Conservation (phyloP, 495 filamentous ascomycete species). For the Penicillium lividum region DNA sequence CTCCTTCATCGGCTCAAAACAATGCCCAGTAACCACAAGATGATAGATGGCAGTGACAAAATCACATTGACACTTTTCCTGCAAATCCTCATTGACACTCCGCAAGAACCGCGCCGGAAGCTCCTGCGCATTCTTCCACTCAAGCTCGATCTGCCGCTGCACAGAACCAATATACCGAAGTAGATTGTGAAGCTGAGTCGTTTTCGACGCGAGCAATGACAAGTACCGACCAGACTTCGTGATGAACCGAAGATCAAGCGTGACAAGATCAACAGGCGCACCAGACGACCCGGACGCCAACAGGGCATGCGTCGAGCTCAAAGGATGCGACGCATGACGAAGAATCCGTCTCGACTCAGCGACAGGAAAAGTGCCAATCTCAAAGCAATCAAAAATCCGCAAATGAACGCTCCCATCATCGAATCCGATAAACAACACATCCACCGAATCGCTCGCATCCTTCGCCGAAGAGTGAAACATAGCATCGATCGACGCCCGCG, state of each 20-base stretch:
- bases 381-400: conserved; percentile 87
- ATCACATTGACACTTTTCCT: conserved; percentile 58
- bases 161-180: conserved; percentile 79
- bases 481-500: conserved; percentile 29
- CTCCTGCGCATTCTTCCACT: conserved; percentile 82
- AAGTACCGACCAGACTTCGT: conserved; percentile 76
- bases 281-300: conserved; percentile 12
- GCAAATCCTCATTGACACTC: conserved; percentile 67
- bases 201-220: conserved; percentile 80
- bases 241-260: conserved; percentile 81
- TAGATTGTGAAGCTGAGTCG: conserved; percentile 81
- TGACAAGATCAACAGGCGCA: conserved; percentile 59
- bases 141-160: conserved; percentile 68
- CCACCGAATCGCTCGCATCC: conserved; percentile 68
- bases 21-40: conserved; percentile 81
- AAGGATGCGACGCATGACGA: conserved; percentile 69
- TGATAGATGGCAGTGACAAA: conserved; percentile 82
- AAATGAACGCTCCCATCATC: conserved; percentile 76
- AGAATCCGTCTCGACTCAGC: conserved; percentile 30
- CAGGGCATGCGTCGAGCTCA: conserved; percentile 75
- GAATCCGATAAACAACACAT: conserved; percentile 80
- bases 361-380: conserved; percentile 68
- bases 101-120: conserved; percentile 73
- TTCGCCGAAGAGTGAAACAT: conserved; percentile 43
- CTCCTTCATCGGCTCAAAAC: conserved; percentile 72